Percentiles rank a stretch among this genome's conserved stretches.
These are phyloP conservation scores for Pseudogymnoascus sp. DNA, from an alignment of 2,329 filamentous ascomycete species.

Conservation along the genomic window DNA sequence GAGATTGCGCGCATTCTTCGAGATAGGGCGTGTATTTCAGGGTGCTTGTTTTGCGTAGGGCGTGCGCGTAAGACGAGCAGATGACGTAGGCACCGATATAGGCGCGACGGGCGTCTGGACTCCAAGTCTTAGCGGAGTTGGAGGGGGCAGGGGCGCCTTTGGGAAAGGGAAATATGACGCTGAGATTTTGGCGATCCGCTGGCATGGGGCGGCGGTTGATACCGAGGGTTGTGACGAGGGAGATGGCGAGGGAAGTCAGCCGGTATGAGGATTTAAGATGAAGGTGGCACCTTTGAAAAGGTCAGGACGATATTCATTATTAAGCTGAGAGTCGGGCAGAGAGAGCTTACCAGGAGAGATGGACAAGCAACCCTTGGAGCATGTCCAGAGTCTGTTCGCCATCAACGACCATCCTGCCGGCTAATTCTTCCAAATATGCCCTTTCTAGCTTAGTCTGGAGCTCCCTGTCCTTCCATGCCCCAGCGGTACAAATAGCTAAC, in stretches of 20 bases:
- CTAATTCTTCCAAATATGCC: constrained; percentile 6
- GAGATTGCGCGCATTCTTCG: constrained; percentile 12
- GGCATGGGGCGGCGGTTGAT: background rate
- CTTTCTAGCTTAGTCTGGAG: constrained; percentile 7
- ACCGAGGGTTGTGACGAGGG: constrained; percentile 9
- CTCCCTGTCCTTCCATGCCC: constrained; percentile 2
- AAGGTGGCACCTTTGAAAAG: constrained; percentile 11
- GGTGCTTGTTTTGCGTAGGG: background rate
- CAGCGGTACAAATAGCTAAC: background rate
- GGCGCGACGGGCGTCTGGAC: constrained; percentile 8
- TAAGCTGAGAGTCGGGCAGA: background rate
- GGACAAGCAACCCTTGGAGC: constrained; percentile 10
- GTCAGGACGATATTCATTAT: background rate
- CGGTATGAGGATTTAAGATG: constrained; percentile 12
- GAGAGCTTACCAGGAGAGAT: constrained; percentile 10
- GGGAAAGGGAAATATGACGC: constrained; percentile 3
- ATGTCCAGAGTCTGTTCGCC: constrained; percentile 12
- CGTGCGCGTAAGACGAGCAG: constrained; percentile 10
- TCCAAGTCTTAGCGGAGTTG: constrained; percentile 2
- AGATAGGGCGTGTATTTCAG: constrained; percentile 1
- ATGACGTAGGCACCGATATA: constrained; percentile 12
- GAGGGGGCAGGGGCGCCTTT: background rate
- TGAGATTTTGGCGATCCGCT: background rate
- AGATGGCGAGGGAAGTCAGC: constrained; percentile 7
- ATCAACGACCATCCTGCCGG: constrained; percentile 9